These are phyloP conservation scores for Aspergillus egyptiacus DNA, from an alignment of 495 filamentous ascomycete genomes.

Conservation along the genomic window DNA sequence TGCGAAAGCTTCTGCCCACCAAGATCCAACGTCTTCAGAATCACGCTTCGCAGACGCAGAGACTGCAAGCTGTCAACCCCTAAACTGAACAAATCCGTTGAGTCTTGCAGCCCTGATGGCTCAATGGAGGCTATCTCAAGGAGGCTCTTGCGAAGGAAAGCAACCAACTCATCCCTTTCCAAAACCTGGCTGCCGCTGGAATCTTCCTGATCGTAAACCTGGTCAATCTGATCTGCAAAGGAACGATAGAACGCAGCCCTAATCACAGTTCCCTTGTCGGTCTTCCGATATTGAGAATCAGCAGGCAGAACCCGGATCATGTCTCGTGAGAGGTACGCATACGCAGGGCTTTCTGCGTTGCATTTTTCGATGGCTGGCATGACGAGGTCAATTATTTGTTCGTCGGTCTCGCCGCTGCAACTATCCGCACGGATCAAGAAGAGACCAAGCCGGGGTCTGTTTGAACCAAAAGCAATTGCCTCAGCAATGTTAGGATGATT, in stretches of 20 bases:
- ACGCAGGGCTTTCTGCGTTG: slow-evolving; percentile 40
- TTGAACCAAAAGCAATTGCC: slow-evolving; percentile 28
- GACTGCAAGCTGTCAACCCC: slow-evolving; percentile 49
- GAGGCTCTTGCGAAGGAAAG: slow-evolving; percentile 18
- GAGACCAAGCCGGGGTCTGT: slow-evolving; percentile 26
- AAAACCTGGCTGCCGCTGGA: slow-evolving; percentile 8
- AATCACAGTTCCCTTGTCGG: slow-evolving; percentile 49
- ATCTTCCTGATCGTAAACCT: slow-evolving; percentile 31
- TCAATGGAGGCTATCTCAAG: slow-evolving; percentile 16
- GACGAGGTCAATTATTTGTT: slow-evolving; percentile 37
- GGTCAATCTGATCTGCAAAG: slow-evolving; percentile 39
- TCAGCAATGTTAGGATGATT: slow-evolving; percentile 24
- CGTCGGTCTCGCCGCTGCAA: slow-evolving; percentile 22
- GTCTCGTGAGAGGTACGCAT: slow-evolving; percentile 44
- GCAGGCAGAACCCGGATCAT: slow-evolving; percentile 41
- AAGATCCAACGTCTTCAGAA: slow-evolving; percentile 25
- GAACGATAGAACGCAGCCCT: slow-evolving; percentile 42
- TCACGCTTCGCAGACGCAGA: slow-evolving; percentile 35
- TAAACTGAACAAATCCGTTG: slow-evolving; percentile 41
- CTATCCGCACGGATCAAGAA: slow-evolving; percentile 37
- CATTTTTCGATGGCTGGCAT: slow-evolving; percentile 39
- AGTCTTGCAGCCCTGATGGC: slow-evolving; percentile 11
- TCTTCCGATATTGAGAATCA: slow-evolving; percentile 37
- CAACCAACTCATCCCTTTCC: slow-evolving; percentile 13
- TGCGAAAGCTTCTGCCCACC: slow-evolving; percentile 30